Evolutionary conservation across 73 alveolate genomes (phyloP).

Genomic region (Uronychia binucleata): DNA sequence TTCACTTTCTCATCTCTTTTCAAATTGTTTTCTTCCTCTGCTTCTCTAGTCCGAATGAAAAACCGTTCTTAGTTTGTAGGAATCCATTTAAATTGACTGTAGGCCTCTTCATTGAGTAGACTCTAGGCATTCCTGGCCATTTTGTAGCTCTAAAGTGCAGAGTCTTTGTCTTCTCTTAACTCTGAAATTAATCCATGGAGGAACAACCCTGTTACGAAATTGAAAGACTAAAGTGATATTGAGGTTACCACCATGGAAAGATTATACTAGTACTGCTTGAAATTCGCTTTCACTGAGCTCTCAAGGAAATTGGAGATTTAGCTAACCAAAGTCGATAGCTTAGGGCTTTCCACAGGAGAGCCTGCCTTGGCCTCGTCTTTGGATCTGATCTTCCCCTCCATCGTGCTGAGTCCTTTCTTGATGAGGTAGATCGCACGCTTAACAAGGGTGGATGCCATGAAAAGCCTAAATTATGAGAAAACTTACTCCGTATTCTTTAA

Average conservation of each 20-base stretch:
- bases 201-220: not conserved
- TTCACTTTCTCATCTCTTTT: too few relatives aligned
- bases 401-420: not conserved
- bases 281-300: not conserved
- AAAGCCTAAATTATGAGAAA: not conserved
- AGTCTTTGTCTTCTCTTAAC: not conserved
- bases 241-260: too few relatives aligned
- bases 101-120: too few relatives aligned
- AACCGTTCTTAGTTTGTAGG: too few relatives aligned
- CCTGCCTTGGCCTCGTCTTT: not conserved
- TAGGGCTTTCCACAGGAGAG: not conserved
- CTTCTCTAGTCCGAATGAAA: too few relatives aligned
- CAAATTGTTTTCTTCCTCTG: too few relatives aligned
- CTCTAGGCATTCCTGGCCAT: not conserved
- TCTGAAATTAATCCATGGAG: not conserved
- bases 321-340: not conserved
- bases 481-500: not conserved
- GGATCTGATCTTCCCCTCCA: not conserved
- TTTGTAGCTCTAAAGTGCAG: not conserved
- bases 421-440: not conserved
- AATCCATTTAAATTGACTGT: too few relatives aligned
- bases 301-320: not conserved
- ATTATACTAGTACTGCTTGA: not conserved
- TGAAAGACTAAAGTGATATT: too few relatives aligned
- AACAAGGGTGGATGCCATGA: not conserved